A percentile compares a stretch with the other conserved stretches of the same genome.
Conservation (phyloP, 257 asterid genomes). For the Thymus mandschuricus region DNA sequence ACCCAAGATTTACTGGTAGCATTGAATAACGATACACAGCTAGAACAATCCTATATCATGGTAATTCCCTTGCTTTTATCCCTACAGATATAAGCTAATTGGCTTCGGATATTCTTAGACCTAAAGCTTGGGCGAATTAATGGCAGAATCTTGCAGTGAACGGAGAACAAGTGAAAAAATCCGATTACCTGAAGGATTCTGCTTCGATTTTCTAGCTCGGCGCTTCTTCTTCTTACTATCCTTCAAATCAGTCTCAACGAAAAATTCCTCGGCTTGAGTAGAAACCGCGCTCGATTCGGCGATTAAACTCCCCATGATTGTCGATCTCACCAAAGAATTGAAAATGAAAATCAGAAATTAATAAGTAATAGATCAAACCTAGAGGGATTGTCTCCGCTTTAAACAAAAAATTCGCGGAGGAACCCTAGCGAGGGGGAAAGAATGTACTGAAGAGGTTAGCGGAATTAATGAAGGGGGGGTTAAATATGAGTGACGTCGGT, state of each 20-base stretch:
- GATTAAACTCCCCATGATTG: constrained; percentile 42
- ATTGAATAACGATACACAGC: not conserved
- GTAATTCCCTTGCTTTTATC: not conserved
- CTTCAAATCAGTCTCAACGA: constrained; percentile 32
- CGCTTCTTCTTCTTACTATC: constrained; percentile 48
- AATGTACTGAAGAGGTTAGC: not conserved
- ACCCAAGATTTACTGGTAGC: too few relatives aligned
- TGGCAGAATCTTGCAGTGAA: too few relatives aligned
- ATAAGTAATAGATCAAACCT: constrained; percentile 17
- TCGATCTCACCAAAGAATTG: constrained; percentile 6
- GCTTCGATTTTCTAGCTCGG: constrained; percentile 43
- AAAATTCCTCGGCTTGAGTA: constrained; percentile 29
- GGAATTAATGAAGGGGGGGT: not conserved
- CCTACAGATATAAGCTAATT: too few relatives aligned
- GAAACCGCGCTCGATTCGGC: constrained; percentile 36
- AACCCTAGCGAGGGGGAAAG: constrained; percentile 27
- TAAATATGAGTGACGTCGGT: too few relatives aligned
- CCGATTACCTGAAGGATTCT: constrained; percentile 39
- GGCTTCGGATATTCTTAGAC: not conserved
- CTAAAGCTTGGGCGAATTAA: not conserved
- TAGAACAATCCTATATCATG: not conserved
- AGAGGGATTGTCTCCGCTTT: too few relatives aligned
- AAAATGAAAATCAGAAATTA: not conserved
- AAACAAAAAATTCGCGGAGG: constrained; percentile 39
- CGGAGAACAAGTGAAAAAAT: not conserved